Conservation (phyloP, 768 basidiomycete species). For the Pleurotus salmoneostramineus region DNA sequence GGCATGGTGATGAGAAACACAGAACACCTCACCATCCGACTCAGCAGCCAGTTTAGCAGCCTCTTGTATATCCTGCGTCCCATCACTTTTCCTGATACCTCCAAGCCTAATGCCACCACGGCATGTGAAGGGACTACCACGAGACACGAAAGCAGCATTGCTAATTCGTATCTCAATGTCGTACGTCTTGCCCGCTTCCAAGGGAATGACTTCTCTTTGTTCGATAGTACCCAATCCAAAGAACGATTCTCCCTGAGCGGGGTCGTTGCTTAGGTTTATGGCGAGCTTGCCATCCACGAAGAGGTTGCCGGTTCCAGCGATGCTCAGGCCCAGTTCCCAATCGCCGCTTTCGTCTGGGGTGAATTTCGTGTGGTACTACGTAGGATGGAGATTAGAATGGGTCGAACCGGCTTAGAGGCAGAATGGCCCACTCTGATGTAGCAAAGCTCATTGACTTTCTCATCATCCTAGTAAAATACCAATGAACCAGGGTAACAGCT, state of each 20-base stretch:
- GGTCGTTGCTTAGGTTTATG: slow-evolving; percentile 41
- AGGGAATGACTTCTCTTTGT: slow-evolving; percentile 25
- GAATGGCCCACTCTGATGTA: slow-evolving; percentile 3
- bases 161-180: slow-evolving; percentile 33
- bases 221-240: slow-evolving; percentile 42
- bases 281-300: slow-evolving; percentile 45
- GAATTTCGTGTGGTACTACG: slow-evolving; percentile 38
- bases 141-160: slow-evolving; percentile 28
- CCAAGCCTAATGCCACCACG: slow-evolving; percentile 38
- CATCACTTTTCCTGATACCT: slow-evolving; percentile 26
- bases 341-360: slow-evolving; percentile 48
- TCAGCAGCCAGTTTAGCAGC: slow-evolving; percentile 34
- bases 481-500: neutral
- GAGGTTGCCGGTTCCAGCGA: slow-evolving; percentile 42
- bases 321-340: slow-evolving; percentile 44
- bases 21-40: slow-evolving; percentile 21
- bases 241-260: slow-evolving; percentile 32
- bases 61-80: slow-evolving; percentile 35
- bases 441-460: slow-evolving; percentile 9
- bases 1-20: neutral
- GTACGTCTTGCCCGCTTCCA: slow-evolving; percentile 39
- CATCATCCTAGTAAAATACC: slow-evolving; percentile 3
- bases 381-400: neutral
- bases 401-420: neutral
- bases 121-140: slow-evolving; percentile 29